Base-by-base conservation (phyloP, 1,139 yeast species). In the Protomyces pachydermus region DNA sequence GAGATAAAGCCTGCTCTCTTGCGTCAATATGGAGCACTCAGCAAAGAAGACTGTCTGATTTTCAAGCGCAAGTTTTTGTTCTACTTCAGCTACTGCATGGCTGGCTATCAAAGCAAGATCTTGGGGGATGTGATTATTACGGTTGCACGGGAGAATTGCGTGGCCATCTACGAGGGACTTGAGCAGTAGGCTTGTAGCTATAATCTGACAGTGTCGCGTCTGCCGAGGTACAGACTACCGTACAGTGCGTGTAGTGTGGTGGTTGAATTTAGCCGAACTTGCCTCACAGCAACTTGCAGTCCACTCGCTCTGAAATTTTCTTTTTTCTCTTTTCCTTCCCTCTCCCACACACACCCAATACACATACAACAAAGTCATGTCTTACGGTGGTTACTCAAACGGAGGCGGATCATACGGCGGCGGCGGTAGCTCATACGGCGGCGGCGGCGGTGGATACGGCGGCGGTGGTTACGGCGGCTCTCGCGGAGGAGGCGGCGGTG, bases 371-470 rank as follows among this genome's bases (percentile, higher is more conserved):
- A 42, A 20, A 42, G 45, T 52, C 16, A 58, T 58, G 62, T 51
- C 56, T 37, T 58, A 58, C 62, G 62, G 62, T 9, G 62, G 62
- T 16, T 58, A 58, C 20, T 58, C 62, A 32, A 50, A 50, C 61
- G 62, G 48, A 16, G 68, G 70, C 68, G 69, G 72, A 52, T 66
- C 68, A 58, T 66, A 70, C 51, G 69, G 71, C 50, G 67, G 69
- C 62, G 70, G 71, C 50, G 66, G 68, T 37, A 50, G 65, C 45
- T 51, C 45, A 25, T 20, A 61, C 55, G 56, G 66, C 34, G 67
- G 71, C 65, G 67, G 68, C 35, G 71, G 73, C 46, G 74, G 77
- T 58, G 73, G 72, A 68, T 70, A 76, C 64, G 68, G 75, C 62
- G 72, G 76, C 61, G 71, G 50, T 18, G 63, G 63, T 9, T 42